These are phyloP conservation scores for Penicillium manginii DNA, from an alignment of 495 filamentous ascomycete genomes.

Conservation along the genomic window DNA sequence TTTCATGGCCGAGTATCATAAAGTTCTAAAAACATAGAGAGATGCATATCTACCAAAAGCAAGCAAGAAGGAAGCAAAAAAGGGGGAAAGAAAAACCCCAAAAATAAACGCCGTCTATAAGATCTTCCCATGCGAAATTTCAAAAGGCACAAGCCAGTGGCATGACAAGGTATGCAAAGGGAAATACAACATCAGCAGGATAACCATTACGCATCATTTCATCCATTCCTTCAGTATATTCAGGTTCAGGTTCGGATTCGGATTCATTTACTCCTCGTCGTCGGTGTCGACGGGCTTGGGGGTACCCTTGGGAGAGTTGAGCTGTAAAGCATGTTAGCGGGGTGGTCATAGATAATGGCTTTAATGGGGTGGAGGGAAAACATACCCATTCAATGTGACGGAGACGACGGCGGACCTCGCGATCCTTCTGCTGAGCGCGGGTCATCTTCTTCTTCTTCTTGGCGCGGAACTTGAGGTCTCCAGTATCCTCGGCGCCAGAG, in stretches of 20 bases:
- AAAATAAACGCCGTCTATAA: too few species aligned
- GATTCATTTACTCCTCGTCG: slow-evolving; percentile 53
- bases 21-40: too few species aligned
- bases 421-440: slow-evolving; percentile 90
- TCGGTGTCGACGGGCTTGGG: slow-evolving; percentile 79
- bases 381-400: slow-evolving; percentile 89
- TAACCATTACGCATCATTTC: slow-evolving; percentile 29
- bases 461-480: slow-evolving; percentile 86
- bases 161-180: slow-evolving; percentile 23
- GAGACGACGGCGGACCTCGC: slow-evolving; percentile 82
- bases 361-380: slow-evolving; percentile 29
- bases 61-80: too few species aligned
- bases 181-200: slow-evolving; percentile 19
- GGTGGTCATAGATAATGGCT: background rate
- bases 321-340: slow-evolving; percentile 34
- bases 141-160: too few species aligned
- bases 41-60: too few species aligned
- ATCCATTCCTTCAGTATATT: slow-evolving; percentile 14
- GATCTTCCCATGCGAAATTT: too few species aligned
- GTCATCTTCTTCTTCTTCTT: slow-evolving; percentile 99
- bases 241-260: slow-evolving; percentile 26
- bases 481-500: slow-evolving; percentile 78
- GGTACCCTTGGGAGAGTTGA: slow-evolving; percentile 69
- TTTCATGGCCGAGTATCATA: too few species aligned
- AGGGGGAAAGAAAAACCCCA: too few species aligned